Percentiles rank a stretch among this genome's conserved stretches.
These are phyloP conservation scores for Metarhizium sp. DNA, from an alignment of 2,329 filamentous ascomycete genomes.

Conservation along the genomic window DNA sequence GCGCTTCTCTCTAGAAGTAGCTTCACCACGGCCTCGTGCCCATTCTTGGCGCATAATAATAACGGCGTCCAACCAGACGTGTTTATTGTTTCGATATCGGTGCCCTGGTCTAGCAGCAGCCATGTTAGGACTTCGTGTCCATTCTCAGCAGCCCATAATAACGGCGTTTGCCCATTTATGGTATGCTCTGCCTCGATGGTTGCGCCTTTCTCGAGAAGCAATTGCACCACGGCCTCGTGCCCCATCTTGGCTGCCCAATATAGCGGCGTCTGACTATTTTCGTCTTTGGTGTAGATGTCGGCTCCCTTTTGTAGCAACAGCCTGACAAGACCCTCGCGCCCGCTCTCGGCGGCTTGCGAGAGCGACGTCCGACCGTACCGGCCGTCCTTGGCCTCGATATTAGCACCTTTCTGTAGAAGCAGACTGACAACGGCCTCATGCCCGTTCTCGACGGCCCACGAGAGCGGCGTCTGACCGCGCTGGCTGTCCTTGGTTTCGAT, in stretches of 20 bases:
- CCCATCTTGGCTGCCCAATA: background rate
- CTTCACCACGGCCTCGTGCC: too few species aligned
- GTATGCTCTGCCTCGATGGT: background rate
- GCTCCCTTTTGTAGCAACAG: background rate
- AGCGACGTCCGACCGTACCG: background rate
- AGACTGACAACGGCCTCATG: constrained; percentile 5
- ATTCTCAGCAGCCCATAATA: too few species aligned
- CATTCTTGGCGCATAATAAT: too few species aligned
- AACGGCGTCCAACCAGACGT: too few species aligned
- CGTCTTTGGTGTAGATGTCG: background rate
- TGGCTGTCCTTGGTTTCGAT: too few species aligned
- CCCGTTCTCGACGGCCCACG: constrained; percentile 2
- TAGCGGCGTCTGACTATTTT: background rate
- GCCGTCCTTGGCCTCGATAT: background rate
- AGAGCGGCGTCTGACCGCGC: background rate
- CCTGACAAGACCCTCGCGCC: background rate
- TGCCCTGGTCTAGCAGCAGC: too few species aligned
- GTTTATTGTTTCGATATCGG: too few species aligned
- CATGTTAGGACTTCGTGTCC: too few species aligned
- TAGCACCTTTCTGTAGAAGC: constrained; percentile 2
- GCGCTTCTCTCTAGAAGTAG: too few species aligned
- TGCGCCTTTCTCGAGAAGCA: constrained; percentile 2
- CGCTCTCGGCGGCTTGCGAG: background rate
- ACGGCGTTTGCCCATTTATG: too few species aligned
- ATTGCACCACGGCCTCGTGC: background rate